A percentile compares a stretch with the other conserved stretches of the same genome.
These are phyloP conservation scores for Coccomyxa sp. DNA, from an alignment of 139 green algal species.

Conservation along the genomic window DNA sequence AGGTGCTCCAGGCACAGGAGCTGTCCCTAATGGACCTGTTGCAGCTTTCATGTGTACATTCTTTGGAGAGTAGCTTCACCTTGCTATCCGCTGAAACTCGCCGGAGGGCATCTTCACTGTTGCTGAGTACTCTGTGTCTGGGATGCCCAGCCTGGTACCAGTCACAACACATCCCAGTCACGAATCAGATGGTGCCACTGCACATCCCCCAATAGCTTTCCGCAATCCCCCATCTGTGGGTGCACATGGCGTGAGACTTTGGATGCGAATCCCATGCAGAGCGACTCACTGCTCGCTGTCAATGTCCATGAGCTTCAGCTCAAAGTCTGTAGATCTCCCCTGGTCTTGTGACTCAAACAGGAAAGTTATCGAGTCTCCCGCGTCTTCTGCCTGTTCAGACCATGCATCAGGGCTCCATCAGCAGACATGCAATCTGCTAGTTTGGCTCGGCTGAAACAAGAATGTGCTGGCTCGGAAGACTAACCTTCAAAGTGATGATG, in stretches of 20 bases:
- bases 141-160: slow-evolving; percentile 75
- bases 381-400: slow-evolving; percentile 69
- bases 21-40: neutral
- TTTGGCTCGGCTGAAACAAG: neutral
- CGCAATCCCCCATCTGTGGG: no score
- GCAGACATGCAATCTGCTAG: neutral
- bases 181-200: no score
- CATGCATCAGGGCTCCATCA: neutral
- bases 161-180: no score
- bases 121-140: slow-evolving; percentile 88
- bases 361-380: slow-evolving; percentile 88
- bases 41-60: no score
- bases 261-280: neutral
- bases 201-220: no score
- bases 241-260: no score
- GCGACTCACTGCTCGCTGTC: slow-evolving; percentile 83
- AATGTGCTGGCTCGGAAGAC: neutral
- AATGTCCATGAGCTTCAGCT: slow-evolving; percentile 99
- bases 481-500: slow-evolving; percentile 89
- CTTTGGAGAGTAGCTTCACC: slow-evolving; percentile 1
- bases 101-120: slow-evolving; percentile 81
- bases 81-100: slow-evolving; percentile 92
- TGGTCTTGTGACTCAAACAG: slow-evolving; percentile 89
- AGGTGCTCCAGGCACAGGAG: no score
- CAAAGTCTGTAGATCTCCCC: slow-evolving; percentile 93